Conservation (phyloP, 2,329 filamentous ascomycete species). For the Xylaria sp. region DNA sequence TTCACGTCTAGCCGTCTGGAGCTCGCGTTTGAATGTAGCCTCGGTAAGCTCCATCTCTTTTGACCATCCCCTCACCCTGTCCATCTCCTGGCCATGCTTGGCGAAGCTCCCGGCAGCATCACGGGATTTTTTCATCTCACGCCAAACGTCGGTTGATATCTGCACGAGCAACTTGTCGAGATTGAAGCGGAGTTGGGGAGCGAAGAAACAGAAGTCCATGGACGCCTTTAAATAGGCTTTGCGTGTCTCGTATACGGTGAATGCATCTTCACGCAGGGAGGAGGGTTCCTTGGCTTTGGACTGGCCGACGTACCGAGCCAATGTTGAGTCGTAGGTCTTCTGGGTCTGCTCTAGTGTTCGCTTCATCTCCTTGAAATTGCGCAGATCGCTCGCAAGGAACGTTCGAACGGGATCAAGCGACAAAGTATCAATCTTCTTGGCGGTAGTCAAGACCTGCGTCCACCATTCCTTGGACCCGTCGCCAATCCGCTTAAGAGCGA, state of each 20-base stretch:
- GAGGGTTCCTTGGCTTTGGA: slow-evolving; percentile 94
- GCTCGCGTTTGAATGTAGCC: slow-evolving; percentile 78
- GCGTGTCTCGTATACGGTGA: slow-evolving; percentile 89
- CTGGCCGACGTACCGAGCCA: slow-evolving; percentile 82
- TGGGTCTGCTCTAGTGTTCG: slow-evolving; percentile 79
- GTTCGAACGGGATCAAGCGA: slow-evolving; percentile 81
- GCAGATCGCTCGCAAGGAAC: slow-evolving; percentile 81
- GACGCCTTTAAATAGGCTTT: slow-evolving; percentile 90
- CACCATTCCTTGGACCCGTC: slow-evolving; percentile 90
- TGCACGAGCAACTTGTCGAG: slow-evolving; percentile 87
- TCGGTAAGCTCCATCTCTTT: slow-evolving; percentile 94
- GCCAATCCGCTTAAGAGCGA: slow-evolving; percentile 82
- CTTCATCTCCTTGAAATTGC: slow-evolving; percentile 83
- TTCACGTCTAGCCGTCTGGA: slow-evolving; percentile 78
- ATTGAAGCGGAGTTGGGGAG: slow-evolving; percentile 81
- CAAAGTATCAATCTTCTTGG: slow-evolving; percentile 77
- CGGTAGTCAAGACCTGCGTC: slow-evolving; percentile 73
- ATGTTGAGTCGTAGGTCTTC: slow-evolving; percentile 79
- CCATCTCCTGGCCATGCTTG: slow-evolving; percentile 80
- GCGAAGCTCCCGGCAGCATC: slow-evolving; percentile 69
- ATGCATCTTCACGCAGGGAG: slow-evolving; percentile 89
- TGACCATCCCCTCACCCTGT: slow-evolving; percentile 89
- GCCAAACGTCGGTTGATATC: slow-evolving; percentile 85
- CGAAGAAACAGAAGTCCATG: slow-evolving; percentile 89
- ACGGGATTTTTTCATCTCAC: slow-evolving; percentile 76